Conservation (phyloP, 2,329 filamentous ascomycete genomes). For the Truncatella angustata region DNA sequence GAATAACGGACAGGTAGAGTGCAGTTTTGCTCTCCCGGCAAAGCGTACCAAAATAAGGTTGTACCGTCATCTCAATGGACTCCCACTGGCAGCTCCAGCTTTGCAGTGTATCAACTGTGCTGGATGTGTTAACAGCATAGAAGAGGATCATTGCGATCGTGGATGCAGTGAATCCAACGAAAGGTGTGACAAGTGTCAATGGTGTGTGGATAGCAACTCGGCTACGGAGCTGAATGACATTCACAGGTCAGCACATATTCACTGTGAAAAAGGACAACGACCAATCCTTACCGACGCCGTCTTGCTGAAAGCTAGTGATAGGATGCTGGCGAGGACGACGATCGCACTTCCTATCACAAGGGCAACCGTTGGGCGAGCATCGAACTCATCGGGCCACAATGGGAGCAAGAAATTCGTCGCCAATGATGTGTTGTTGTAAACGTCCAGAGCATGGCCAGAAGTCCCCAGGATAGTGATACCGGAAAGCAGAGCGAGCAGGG, state of each 20-base stretch:
- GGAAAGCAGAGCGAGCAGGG: constrained; percentile 47
- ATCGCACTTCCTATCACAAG: constrained; percentile 51
- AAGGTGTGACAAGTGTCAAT: constrained; percentile 37
- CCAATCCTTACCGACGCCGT: constrained; percentile 49
- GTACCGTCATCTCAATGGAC: constrained; percentile 46
- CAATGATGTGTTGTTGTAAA: constrained; percentile 54
- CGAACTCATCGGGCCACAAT: constrained; percentile 57
- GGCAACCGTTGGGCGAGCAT: constrained; percentile 55
- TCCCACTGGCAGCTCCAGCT: constrained; percentile 65
- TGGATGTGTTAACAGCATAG: constrained; percentile 55
- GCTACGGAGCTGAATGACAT: constrained; percentile 35
- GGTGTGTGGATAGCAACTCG: constrained; percentile 32
- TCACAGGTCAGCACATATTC: neutral
- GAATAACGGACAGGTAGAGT: constrained; percentile 52
- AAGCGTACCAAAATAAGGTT: constrained; percentile 55
- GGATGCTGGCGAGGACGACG: constrained; percentile 45
- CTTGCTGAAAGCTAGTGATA: constrained; percentile 49
- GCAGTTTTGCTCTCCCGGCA: constrained; percentile 56
- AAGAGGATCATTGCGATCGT: constrained; percentile 56
- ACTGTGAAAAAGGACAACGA: constrained; percentile 25
- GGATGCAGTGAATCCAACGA: constrained; percentile 43
- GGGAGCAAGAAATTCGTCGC: constrained; percentile 46
- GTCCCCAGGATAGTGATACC: constrained; percentile 53
- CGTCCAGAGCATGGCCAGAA: constrained; percentile 50
- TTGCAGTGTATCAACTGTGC: constrained; percentile 51